Conservation (phyloP, 2,329 filamentous ascomycete species). For the Colletotrichum liriopes region DNA sequence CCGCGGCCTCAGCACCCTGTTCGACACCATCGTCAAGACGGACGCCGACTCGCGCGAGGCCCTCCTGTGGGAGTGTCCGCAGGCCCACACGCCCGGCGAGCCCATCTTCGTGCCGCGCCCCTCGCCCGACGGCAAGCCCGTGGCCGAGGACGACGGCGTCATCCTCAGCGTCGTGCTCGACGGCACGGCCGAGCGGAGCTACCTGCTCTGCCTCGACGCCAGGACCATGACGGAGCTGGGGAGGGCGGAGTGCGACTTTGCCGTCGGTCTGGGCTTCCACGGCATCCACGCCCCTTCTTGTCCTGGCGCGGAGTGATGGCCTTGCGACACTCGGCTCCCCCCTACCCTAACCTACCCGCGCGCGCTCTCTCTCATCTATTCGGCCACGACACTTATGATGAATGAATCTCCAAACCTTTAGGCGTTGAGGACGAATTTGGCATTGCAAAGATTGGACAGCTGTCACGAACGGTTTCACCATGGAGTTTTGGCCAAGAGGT, state of each 20-base stretch:
- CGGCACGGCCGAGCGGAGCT: conserved; percentile 71
- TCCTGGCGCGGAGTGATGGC: background rate
- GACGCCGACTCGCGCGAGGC: conserved; percentile 69
- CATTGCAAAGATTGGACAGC: background rate
- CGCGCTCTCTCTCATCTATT: background rate
- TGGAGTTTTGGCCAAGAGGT: background rate
- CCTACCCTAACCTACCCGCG: background rate
- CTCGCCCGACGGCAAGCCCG: conserved; percentile 42
- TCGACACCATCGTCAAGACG: conserved; percentile 77
- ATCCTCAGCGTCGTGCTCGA: conserved; percentile 76
- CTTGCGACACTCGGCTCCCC: too few species aligned
- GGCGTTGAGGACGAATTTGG: background rate
- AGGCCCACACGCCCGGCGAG: conserved; percentile 78
- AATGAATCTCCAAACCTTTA: background rate
- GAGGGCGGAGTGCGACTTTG: conserved; percentile 73
- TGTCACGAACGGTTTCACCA: background rate
- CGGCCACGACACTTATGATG: background rate
- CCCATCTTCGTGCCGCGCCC: conserved; percentile 73
- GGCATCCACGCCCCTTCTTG: conserved; percentile 63
- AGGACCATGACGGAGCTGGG: conserved; percentile 75
- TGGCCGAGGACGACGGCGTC: conserved; percentile 75
- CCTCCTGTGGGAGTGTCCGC: conserved; percentile 69
- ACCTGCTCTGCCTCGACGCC: conserved; percentile 77
- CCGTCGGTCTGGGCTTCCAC: conserved; percentile 77
- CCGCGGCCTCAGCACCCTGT: conserved; percentile 71